Evolutionary conservation across 164 flowering plant species (phyloP).

Genomic region (Vitis labrusca): DNA sequence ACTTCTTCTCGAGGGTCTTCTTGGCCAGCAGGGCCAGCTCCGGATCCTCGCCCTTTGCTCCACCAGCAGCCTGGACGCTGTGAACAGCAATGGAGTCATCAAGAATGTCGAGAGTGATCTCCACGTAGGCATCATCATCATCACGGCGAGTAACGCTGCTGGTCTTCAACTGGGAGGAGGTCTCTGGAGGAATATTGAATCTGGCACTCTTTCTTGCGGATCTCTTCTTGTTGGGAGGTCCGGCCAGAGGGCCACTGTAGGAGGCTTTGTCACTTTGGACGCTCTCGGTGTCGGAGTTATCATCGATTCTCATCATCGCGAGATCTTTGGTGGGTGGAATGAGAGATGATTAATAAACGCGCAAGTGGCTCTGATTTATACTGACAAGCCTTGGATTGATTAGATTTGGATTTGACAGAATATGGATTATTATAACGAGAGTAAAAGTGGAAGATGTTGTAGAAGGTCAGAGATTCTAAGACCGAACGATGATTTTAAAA

Average conservation of each 20-base stretch:
- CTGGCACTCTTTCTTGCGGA: slow-evolving; percentile 50
- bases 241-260: slow-evolving; percentile 49
- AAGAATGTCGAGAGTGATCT: slow-evolving; percentile 65
- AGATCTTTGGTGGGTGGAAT: too few species aligned
- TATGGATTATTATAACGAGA: too few species aligned
- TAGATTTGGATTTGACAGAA: too few species aligned
- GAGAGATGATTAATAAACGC: too few species aligned
- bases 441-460: too few species aligned
- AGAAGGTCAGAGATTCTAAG: too few species aligned
- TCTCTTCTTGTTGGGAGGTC: slow-evolving; percentile 31
- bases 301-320: background rate
- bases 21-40: slow-evolving; percentile 52
- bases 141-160: slow-evolving; percentile 1
- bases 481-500: too few species aligned
- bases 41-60: slow-evolving; percentile 41
- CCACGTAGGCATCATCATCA: slow-evolving; percentile 46
- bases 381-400: too few species aligned
- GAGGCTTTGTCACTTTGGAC: slow-evolving; percentile 37
- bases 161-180: slow-evolving; percentile 1
- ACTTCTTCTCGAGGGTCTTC: slow-evolving; percentile 43
- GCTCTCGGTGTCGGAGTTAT: slow-evolving; percentile 60
- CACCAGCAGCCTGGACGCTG: slow-evolving; percentile 55
- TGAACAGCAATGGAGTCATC: slow-evolving; percentile 67
- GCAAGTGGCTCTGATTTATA: too few species aligned
- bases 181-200: slow-evolving; percentile 40